Evolutionary conservation across 495 filamentous ascomycete genomes (phyloP).

Genomic region (Lophiotrema nucula): DNA sequence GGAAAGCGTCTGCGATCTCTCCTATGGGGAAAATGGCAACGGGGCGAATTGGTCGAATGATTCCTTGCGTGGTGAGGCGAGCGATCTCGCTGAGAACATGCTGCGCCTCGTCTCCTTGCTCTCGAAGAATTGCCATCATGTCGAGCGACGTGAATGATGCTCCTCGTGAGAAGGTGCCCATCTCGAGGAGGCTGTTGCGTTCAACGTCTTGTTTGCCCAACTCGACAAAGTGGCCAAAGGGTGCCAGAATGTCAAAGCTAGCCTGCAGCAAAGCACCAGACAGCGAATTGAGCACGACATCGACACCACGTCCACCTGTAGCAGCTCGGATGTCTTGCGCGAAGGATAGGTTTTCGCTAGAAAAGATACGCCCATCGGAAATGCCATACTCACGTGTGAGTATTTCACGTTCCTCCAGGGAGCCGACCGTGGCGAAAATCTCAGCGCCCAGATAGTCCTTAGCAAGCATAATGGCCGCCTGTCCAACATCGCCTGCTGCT

Average conservation of each 20-base stretch:
- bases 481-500: constrained; percentile 3
- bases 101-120: no score
- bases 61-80: not conserved
- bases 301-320: constrained; percentile 23
- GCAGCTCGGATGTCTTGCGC: not conserved
- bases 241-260: not conserved
- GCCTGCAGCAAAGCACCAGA: constrained; percentile 20
- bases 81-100: no score
- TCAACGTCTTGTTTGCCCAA: constrained; percentile 47
- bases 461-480: constrained; percentile 10
- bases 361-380: constrained; percentile 1
- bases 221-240: constrained; percentile 11
- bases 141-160: constrained; percentile 7
- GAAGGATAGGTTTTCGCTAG: not conserved
- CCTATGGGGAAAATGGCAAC: constrained; percentile 45
- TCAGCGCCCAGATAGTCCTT: constrained; percentile 1
- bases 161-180: constrained; percentile 12
- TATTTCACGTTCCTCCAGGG: not conserved
- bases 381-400: constrained; percentile 5
- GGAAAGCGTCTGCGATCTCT: constrained; percentile 53
- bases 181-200: constrained; percentile 35
- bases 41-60: not conserved
- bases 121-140: not conserved
- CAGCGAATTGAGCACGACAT: constrained; percentile 33
- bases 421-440: constrained; percentile 10